Conservation (phyloP, 768 basidiomycete species). For the Termitomyces sp. region DNA sequence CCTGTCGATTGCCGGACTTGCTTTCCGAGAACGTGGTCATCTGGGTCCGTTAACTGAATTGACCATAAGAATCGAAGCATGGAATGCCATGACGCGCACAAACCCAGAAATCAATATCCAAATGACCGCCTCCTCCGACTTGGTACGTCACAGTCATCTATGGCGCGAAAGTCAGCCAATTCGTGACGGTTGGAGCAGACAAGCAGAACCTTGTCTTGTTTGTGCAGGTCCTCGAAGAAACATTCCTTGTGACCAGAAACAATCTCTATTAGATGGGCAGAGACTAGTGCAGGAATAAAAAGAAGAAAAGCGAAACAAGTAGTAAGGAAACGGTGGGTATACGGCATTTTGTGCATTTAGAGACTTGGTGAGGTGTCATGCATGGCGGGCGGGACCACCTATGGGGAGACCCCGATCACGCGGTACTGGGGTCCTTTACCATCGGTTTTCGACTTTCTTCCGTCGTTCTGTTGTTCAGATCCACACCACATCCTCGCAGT, state of each 20-base stretch:
- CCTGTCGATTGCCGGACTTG: constrained; percentile 88
- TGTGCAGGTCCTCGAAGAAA: constrained; percentile 92
- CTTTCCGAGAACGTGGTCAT: constrained; percentile 60
- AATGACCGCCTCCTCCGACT: constrained; percentile 93
- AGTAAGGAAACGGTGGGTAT: constrained; percentile 32
- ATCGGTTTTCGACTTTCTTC: constrained; percentile 10
- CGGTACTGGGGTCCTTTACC: constrained; percentile 13
- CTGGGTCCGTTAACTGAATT: constrained; percentile 75
- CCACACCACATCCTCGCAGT: constrained; percentile 24
- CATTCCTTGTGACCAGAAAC: constrained; percentile 83
- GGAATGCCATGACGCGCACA: constrained; percentile 5
- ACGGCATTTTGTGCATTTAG: constrained; percentile 14
- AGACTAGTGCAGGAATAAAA: constrained; percentile 34
- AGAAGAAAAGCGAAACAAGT: constrained; percentile 38
- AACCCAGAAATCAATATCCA: constrained; percentile 98
- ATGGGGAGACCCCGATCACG: constrained; percentile 13
- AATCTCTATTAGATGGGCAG: constrained; percentile 70
- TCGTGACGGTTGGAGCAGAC: neutral
- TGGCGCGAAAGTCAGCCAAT: neutral
- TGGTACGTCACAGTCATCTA: constrained; percentile 99
- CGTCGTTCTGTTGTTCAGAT: constrained; percentile 16
- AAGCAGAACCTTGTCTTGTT: constrained; percentile 73
- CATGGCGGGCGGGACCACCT: neutral
- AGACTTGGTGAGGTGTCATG: constrained; percentile 1
- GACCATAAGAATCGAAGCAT: constrained; percentile 4